These are phyloP conservation scores for Nyssa sinensis DNA, from an alignment of 148 eudicot genomes.

Conservation along the genomic window DNA sequence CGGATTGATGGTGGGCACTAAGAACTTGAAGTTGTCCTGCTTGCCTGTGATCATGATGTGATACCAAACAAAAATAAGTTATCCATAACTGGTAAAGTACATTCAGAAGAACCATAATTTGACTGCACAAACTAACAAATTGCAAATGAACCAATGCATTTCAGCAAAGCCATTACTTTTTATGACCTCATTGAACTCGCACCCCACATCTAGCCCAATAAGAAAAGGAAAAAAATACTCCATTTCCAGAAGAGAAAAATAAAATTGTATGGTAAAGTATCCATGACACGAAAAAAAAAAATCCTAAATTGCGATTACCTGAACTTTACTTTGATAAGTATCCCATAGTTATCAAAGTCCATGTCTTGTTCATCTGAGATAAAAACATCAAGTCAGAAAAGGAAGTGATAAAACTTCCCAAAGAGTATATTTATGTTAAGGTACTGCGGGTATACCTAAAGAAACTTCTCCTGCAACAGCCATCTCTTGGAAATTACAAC, in stretches of 20 bases:
- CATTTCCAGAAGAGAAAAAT: too few species aligned
- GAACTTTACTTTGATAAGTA: conserved; percentile 93
- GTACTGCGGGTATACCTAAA: conserved; percentile 48
- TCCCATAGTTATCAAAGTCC: conserved; percentile 84
- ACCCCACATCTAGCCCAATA: background rate
- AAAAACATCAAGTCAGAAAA: conserved; percentile 21
- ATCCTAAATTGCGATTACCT: conserved; percentile 51
- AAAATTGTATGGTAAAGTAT: background rate
- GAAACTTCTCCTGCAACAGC: conserved; percentile 99
- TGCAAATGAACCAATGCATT: background rate
- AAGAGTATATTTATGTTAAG: background rate
- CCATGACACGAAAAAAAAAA: background rate
- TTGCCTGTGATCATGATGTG: conserved; percentile 59
- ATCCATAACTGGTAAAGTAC: background rate
- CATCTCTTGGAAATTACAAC: conserved; percentile 93
- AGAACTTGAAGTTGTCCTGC: conserved; percentile 93
- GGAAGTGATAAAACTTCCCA: background rate
- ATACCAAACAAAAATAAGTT: conserved; percentile 10
- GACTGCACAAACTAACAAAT: background rate
- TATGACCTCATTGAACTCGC: background rate
- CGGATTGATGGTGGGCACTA: conserved; percentile 98
- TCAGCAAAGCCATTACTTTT: background rate
- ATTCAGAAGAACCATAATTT: too few species aligned
- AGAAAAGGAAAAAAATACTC: too few species aligned
- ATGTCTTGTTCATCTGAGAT: conserved; percentile 79